Evolutionary conservation across 2,329 filamentous ascomycete genomes (phyloP), one percentile per base, ranked within the genome.

Genomic region (Huntiella omanensis): DNA sequence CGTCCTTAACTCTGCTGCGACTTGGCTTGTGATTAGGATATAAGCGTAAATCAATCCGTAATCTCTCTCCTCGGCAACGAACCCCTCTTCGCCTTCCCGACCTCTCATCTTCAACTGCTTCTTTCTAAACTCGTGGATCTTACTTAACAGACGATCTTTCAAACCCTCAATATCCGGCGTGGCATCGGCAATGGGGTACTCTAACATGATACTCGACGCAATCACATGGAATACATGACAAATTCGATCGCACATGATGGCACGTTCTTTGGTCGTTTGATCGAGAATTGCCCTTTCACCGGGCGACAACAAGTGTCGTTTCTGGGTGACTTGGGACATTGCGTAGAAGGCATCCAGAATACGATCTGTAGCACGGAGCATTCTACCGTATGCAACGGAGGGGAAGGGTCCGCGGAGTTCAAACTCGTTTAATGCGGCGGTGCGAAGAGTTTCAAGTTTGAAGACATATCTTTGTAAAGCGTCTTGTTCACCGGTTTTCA

Each of bases 1-100:
- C 37, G 67, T 67, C 56, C 69, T 67, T 39, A 82, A 61, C 60
- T 80, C 77, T 46, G 75, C 73, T 1, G 75, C 74, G 16, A 82
- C 69, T 59, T 80, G 75, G 38, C 73, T 70, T 5, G 77, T 80
- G 41, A 81, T 75, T 39, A 82, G 63, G 2, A 74, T 84, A 63
- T 94, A 98, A 13, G 88, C 87, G 63, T 96, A 98, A 38, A 96
- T 63, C 53, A 96, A 65, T 52, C 88, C 86, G 59, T 91, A 96
- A 58, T 98, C 91, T 52, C 75, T 73, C 58, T 87, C 82, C 52
- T 76, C 77, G 1, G 77, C 68, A 12, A 59, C 55, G 11, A 66
- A 58, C 28, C 60, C 54, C 37, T 59, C 55, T 33, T 58, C 52
- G 10, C 35, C 42, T 7, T 36, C 51, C 48, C 37, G 56, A 43